Evolutionary conservation across 768 basidiomycete genomes (phyloP).

Genomic region (Mycena olivaceomarginata): DNA sequence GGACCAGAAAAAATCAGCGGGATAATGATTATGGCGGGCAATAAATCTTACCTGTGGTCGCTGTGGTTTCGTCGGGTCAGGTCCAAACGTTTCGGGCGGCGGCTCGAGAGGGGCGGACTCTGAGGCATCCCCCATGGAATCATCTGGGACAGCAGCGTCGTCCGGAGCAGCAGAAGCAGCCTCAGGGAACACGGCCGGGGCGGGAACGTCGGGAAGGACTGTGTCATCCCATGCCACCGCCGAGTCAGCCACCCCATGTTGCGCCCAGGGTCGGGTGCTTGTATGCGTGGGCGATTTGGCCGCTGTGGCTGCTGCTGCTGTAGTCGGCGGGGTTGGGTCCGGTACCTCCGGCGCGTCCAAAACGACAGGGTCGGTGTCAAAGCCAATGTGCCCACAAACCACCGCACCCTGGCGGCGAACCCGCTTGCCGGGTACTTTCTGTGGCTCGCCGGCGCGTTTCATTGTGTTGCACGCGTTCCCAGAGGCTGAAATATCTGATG

Average conservation of each 20-base stretch:
- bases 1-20: neutral
- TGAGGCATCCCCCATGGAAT: neutral
- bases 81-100: neutral
- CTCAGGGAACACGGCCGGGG: no score
- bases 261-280: neutral
- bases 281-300: neutral
- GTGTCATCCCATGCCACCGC: neutral
- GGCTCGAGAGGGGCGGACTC: neutral
- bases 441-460: no score
- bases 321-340: neutral
- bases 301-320: neutral
- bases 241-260: no score
- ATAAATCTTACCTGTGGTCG: neutral
- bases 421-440: no score
- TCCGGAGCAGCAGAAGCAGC: no score
- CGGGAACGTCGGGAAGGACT: neutral
- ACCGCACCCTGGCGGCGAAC: no score
- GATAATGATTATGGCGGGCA: neutral
- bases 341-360: neutral
- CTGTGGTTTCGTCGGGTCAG: neutral
- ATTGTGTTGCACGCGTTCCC: no score
- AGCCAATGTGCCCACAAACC: no score
- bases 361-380: neutral
- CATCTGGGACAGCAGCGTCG: neutral
- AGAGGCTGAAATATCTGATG: no score